These are phyloP conservation scores for Obba rivulosa DNA, from an alignment of 768 basidiomycete genomes.

Conservation along the genomic window DNA sequence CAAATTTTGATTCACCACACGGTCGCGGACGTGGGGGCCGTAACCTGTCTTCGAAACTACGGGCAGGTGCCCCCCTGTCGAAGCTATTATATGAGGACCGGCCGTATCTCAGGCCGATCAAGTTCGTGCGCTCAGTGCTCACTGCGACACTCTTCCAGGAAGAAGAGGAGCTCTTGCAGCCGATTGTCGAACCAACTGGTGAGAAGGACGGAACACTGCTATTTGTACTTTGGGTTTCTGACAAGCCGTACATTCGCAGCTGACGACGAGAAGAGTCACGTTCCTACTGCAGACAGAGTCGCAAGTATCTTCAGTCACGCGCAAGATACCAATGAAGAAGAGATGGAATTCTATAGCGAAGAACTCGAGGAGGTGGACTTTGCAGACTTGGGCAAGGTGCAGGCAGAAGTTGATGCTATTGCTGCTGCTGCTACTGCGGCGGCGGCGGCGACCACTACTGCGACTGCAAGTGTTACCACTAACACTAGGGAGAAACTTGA, in stretches of 20 bases:
- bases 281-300: constrained; percentile 69
- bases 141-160: constrained; percentile 46
- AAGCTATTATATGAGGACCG: constrained; percentile 50
- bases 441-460: background rate
- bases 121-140: constrained; percentile 57
- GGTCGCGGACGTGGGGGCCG: constrained; percentile 16
- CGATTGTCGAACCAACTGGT: constrained; percentile 50
- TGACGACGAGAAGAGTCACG: constrained; percentile 46
- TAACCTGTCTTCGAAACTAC: constrained; percentile 23
- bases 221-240: background rate
- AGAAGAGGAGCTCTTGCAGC: constrained; percentile 58
- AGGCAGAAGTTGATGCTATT: constrained; percentile 33
- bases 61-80: constrained; percentile 47
- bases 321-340: constrained; percentile 4
- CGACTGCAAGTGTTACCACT: no score
- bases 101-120: constrained; percentile 60
- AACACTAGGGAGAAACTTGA: constrained; percentile 16
- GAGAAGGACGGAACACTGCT: constrained; percentile 17
- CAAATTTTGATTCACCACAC: background rate
- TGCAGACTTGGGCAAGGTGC: constrained; percentile 47
- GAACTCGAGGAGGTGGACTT: constrained; percentile 49
- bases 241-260: constrained; percentile 23
- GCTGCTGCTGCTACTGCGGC: constrained; percentile 11
- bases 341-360: constrained; percentile 8
- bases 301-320: constrained; percentile 51